Evolutionary conservation across 495 filamentous ascomycete genomes (phyloP), one percentile per base, ranked within the genome.

Genomic region (Cercophora sp.): DNA sequence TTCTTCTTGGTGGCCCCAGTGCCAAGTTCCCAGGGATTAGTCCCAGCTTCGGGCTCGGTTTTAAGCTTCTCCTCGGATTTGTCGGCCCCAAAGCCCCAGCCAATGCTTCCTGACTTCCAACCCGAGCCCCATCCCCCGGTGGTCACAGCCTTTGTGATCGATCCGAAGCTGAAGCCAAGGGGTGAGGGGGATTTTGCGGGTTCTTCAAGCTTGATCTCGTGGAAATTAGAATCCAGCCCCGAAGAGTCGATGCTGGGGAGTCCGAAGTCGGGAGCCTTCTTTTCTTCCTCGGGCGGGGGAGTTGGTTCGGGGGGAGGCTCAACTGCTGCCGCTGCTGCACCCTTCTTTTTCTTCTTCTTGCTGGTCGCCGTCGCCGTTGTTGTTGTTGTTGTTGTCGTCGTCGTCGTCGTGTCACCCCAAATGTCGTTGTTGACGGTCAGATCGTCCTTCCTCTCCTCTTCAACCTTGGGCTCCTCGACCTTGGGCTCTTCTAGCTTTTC

Each of bases 171-270:
- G 15, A 23, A 2, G 51, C 59, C 56, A 68, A 72, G 52, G 58
- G 68, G 5, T n/a, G n/a, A n/a, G n/a, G n/a, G n/a, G n/a, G n/a
- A n/a, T n/a, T n/a, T n/a, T n/a, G n/a, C n/a, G n/a, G n/a, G n/a
- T n/a, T 72, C 70, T 51, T 76, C 68, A 27, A 79, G 55, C 44
- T 78, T 78, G 58, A 79, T 74, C 4, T 80, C 75, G 29, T 78
- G 59, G 43, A 80, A 75, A 16, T 63, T 40, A 40, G 23, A 43
- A 25, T 73, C 68, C 37, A 69, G 31, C 31, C 43, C 39, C 46
- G 56, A 24, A 37, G 54, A 44, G 32, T 58, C 42, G 6, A 59
- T 40, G 9, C 32, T 55, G 16, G 62, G 63, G 5, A 59, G 52
- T 16, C 36, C 57, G 25, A 54, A 51, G 31, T 60, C 57, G 24